Evolutionary conservation across 768 basidiomycete species (phyloP), one percentile per base, ranked within the genome.

Genomic region (Leccinellum luteum): DNA sequence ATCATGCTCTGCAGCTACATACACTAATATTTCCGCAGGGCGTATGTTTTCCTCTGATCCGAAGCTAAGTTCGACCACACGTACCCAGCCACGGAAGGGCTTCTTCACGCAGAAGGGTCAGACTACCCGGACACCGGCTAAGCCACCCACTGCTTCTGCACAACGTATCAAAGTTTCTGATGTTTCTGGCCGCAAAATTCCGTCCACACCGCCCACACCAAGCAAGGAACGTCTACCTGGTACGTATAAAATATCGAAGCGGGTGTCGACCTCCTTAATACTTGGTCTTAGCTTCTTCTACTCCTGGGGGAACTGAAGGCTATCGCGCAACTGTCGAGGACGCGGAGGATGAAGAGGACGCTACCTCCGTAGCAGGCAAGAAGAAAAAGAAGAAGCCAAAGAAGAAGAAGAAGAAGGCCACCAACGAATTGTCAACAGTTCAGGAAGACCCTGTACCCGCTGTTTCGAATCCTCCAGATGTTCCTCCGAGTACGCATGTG

Each of bases 361-460:
- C 65, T 28, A 48, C 68, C 0, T 64, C 74, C 2, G 49, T 70
- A 1, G 72, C 77, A 2, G 66, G 60, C n/a, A 74, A 75, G 48
- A 89, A 90, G 76, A 90, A 88, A 70, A 88, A 90, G 72, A 68
- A 62, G 35, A 61, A 59, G 17, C 86, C 86, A 70, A 87, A 87
- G 73, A 89, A 88, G 63, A 90, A 87, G 76, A 44, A 89, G 69
- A 89, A 86, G 72, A 85, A 82, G 70, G 81, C 7, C 13, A 43
- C 34, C 2, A 57, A 52, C 30, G 61, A 66, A 25, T 23, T 62
- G 21, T 59, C 63, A 10, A 66, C 68, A 7, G 63, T 68, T 56
- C 62, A 67, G 53, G 66, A 67, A 47, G 63, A 63, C 51, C 14
- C 59, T 52, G 51, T 56, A 2, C 55, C 63, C 19, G 49, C 35